Percentiles rank a stretch among this genome's conserved stretches.
Evolutionary conservation across 73 alveolate genomes (phyloP).

Genomic region (Paramecium sonneborni): DNA sequence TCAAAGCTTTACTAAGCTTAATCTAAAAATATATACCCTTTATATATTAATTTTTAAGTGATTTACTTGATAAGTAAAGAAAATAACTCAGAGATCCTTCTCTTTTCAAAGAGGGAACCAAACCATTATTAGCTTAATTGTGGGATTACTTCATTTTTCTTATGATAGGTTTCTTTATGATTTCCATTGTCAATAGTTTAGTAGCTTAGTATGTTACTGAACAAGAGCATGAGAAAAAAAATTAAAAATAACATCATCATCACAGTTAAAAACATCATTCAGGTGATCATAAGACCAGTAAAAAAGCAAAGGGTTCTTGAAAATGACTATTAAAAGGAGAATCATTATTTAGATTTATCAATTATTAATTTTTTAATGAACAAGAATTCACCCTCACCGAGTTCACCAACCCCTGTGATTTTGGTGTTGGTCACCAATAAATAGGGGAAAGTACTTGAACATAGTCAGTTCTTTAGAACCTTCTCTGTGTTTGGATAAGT

Average conservation of each 20-base stretch:
- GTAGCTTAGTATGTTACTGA: slow-evolving; percentile 42
- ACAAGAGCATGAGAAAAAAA: not conserved
- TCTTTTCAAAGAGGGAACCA: slow-evolving; percentile 70
- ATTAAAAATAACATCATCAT: not conserved
- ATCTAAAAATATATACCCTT: slow-evolving; percentile 67
- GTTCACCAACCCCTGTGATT: slow-evolving; percentile 53
- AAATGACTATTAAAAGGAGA: not conserved
- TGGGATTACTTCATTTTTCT: slow-evolving; percentile 69
- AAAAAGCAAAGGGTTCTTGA: not conserved
- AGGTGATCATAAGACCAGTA: not conserved
- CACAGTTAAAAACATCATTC: not conserved
- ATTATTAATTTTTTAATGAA: slow-evolving; percentile 9
- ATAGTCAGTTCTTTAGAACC: slow-evolving; percentile 25
- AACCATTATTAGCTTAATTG: slow-evolving; percentile 60
- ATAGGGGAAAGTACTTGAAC: slow-evolving; percentile 53
- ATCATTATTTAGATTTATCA: not conserved
- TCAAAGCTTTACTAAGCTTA: slow-evolving; percentile 65
- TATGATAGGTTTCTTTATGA: slow-evolving; percentile 69
- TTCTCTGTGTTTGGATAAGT: slow-evolving; percentile 50
- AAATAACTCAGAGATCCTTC: slow-evolving; percentile 68
- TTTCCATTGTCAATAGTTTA: slow-evolving; percentile 64
- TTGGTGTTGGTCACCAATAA: slow-evolving; percentile 56
- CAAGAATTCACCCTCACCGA: slow-evolving; percentile 21
- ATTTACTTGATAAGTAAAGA: slow-evolving; percentile 73
- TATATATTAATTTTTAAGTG: slow-evolving; percentile 62